Percentiles rank a stretch among this genome's conserved stretches.
phyloP scores from a whole-genome alignment of 176 grass and related monocot genomes.

The Bonia amplexicaulis region DNA sequence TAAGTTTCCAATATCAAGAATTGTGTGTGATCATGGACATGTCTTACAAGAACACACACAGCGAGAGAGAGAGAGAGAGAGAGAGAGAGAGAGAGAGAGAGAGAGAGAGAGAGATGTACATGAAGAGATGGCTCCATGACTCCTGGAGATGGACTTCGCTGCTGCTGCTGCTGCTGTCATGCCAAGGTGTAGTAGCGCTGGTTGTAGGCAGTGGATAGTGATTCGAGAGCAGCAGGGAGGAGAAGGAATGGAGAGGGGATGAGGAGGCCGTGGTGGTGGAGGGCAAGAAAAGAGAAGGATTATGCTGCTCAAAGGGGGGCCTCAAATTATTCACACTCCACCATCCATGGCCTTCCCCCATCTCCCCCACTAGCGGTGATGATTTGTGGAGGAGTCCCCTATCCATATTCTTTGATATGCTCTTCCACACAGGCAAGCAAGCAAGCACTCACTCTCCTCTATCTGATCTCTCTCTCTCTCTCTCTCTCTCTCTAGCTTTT shows the following conservation, averaged over 20 bases:
- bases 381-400: constrained; percentile 60
- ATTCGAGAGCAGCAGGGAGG: constrained; percentile 50
- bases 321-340: constrained; percentile 71
- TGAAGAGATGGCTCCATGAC: constrained; percentile 56
- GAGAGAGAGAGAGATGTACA: constrained; percentile 32
- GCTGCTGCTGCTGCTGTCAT: constrained; percentile 6
- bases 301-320: constrained; percentile 44
- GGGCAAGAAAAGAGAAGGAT: constrained; percentile 34
- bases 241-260: constrained; percentile 44
- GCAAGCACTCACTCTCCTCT: constrained; percentile 14
- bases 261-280: constrained; percentile 12
- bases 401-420: constrained; percentile 48
- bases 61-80: not conserved
- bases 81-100: constrained; percentile 8
- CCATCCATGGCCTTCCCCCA: constrained; percentile 56
- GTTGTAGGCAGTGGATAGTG: constrained; percentile 42
- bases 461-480: not conserved
- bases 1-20: not conserved
- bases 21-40: not conserved
- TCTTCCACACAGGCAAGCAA: constrained; percentile 20
- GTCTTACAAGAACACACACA: not conserved
- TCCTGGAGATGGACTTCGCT: constrained; percentile 38
- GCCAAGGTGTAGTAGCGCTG: not conserved
- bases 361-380: constrained; percentile 56
- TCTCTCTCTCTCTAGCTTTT: constrained; percentile 26